These are phyloP conservation scores for Acanthamoeba triangularis DNA, from an alignment of 208 protist genomes.

Conservation along the genomic window DNA sequence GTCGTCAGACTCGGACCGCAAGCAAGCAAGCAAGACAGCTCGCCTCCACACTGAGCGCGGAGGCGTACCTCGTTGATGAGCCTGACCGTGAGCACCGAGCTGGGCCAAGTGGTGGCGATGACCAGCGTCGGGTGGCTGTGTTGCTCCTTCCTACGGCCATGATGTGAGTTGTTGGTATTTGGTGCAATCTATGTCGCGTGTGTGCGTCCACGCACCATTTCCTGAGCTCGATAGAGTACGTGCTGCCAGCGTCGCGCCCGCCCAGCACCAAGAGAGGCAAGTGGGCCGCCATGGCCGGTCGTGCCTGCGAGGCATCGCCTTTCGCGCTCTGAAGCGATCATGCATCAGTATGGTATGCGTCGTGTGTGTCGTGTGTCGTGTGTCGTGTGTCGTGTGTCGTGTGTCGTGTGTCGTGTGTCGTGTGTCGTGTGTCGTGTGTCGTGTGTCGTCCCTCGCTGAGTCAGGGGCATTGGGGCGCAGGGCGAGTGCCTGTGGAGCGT, in stretches of 20 bases:
- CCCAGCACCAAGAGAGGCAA: not conserved
- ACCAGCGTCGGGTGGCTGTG: not conserved
- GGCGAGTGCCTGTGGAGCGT: not conserved
- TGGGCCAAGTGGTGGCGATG: not conserved
- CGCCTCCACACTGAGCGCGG: too few species aligned
- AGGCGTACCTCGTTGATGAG: not conserved
- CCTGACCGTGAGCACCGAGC: not conserved
- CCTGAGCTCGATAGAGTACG: not conserved
- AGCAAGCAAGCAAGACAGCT: not conserved
- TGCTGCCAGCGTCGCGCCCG: not conserved
- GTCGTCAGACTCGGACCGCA: too few species aligned
- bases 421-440: not conserved
- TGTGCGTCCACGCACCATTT: not conserved
- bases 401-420: not conserved
- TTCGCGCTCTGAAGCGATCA: not conserved
- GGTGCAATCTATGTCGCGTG: not conserved
- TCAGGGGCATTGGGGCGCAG: not conserved
- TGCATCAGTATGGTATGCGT: not conserved
- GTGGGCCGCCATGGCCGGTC: not conserved
- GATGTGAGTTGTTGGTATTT: too few species aligned
- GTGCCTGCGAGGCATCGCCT: not conserved
- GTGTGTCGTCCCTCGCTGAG: not conserved
- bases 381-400: not conserved
- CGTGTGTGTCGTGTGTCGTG: not conserved
- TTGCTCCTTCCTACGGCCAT: slow-evolving; percentile 26